Base-by-base conservation (phyloP, 345 rosid species). In the Syzygium jambos region DNA sequence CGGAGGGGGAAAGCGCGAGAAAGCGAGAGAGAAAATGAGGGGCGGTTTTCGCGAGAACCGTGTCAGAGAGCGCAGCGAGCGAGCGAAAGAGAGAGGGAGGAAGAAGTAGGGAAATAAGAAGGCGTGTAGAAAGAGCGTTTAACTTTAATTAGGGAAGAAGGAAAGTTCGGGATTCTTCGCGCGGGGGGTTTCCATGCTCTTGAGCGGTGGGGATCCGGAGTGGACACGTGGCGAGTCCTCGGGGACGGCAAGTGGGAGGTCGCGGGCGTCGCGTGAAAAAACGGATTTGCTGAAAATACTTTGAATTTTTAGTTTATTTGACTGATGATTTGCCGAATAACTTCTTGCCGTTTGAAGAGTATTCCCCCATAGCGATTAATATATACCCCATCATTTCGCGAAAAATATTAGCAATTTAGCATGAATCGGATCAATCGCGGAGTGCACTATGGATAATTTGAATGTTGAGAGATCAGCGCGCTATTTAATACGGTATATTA, bases 381-480 rank as follows among this genome's bases (percentile, higher is more conserved):
- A 65, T 29, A 68, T 34, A n/a, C 9, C 9, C 11, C 10, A 34
- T 68, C 7, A 4, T 73, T 21, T 34, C 49, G 5, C 19, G 2
- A 2, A 34, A 9, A 19, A 34, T 55, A 55, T 21, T 8, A 21
- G 43, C 43, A 25, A 25, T 9, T 25, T 25, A 57, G 25, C 25
- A 8, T 19, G 80, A 34, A 34, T 34, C 34, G 0, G 0, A 5
- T 0, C 1, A 0, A 25, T 22, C 0, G 43, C 4, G 43, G 43
- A 4, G 6, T 29, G 0, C 22, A 2, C 1, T 0, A 2, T 63
- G 7, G 29, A 13, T 13, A n/a, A n/a, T 6, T 61, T 61, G 17
- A 63, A 63, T 3, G 73, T 2, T 1, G 1, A 0, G 0, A 63
- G 30, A 63, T 29, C 13, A 65, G 21, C 0, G 5, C 30, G 1